Conservation (phyloP, 2,329 filamentous ascomycete genomes). For the Fusarium sp. region DNA sequence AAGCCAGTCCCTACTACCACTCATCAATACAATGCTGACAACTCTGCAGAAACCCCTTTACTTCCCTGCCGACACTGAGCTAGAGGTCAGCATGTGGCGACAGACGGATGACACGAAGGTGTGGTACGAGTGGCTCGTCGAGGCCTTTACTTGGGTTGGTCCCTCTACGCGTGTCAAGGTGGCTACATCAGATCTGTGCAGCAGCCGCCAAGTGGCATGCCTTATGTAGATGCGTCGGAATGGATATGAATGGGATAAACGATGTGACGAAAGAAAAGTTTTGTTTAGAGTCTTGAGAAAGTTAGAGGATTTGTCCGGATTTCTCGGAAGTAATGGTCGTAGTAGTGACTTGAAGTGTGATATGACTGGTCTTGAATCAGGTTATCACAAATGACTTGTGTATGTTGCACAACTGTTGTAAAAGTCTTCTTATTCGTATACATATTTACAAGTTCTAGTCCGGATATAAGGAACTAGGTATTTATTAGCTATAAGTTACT, state of each 20-base stretch:
- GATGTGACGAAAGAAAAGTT: constrained; percentile 39
- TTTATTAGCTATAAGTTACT: no score
- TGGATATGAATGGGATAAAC: constrained; percentile 3
- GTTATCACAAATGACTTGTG: neutral
- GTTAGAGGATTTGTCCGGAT: neutral
- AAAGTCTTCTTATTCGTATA: neutral
- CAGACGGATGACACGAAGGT: constrained; percentile 96
- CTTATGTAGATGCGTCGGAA: constrained; percentile 71
- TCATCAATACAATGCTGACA: constrained; percentile 4
- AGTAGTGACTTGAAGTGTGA: neutral
- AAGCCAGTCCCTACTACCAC: constrained; percentile 48
- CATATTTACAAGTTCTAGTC: no score
- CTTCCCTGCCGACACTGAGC: constrained; percentile 85
- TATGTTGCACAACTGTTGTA: neutral
- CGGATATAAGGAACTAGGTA: no score
- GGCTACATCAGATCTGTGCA: constrained; percentile 76
- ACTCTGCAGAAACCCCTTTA: constrained; percentile 81
- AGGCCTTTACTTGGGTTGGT: constrained; percentile 80
- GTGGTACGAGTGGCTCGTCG: constrained; percentile 99
- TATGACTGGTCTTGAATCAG: neutral
- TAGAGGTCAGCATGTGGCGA: constrained; percentile 95
- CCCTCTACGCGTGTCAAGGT: constrained; percentile 76
- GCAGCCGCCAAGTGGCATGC: constrained; percentile 78
- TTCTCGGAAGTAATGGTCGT: neutral
- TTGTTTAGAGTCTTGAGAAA: constrained; percentile 20